Percentiles rank a stretch among this genome's conserved stretches.
These are phyloP conservation scores for Alternaria gansuensis DNA, from an alignment of 2,329 filamentous ascomycete species.

Conservation along the genomic window DNA sequence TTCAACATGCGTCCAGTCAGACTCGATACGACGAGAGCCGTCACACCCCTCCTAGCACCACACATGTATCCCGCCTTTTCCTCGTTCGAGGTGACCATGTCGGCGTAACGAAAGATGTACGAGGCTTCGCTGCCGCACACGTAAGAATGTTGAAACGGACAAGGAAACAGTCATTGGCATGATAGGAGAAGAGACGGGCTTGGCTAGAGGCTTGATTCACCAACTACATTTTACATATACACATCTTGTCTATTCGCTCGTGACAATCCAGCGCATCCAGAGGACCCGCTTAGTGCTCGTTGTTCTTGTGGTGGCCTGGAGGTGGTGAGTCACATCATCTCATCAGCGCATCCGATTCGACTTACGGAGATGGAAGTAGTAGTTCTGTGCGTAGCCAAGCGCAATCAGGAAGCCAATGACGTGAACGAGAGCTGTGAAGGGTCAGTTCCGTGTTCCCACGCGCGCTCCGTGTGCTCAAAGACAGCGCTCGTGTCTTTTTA, in stretches of 20 bases:
- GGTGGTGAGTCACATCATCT: constrained; percentile 30
- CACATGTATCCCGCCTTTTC: neutral
- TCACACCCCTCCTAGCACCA: neutral
- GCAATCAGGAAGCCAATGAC: constrained; percentile 78
- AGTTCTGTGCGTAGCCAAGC: constrained; percentile 95
- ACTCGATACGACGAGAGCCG: neutral
- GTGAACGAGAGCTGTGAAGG: constrained; percentile 80
- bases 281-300: constrained; percentile 78
- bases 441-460: constrained; percentile 28
- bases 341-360: constrained; percentile 40
- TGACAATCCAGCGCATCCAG: constrained; percentile 15
- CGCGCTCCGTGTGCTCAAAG: neutral
- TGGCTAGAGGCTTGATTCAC: constrained; percentile 45
- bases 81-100: neutral
- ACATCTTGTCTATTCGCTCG: constrained; percentile 35
- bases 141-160: constrained; percentile 1
- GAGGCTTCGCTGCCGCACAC: constrained; percentile 2
- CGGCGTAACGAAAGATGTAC: neutral
- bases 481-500: neutral
- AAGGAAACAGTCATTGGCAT: constrained; percentile 5
- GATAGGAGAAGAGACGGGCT: constrained; percentile 17
- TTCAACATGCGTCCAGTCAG: neutral
- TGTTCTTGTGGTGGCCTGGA: constrained; percentile 99
- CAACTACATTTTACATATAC: constrained; percentile 54
- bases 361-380: constrained; percentile 99